Percentiles rank a stretch among this genome's conserved stretches.
phyloP scores from a whole-genome alignment of 257 asterid species.

The Nicotiana obtusifolia region DNA sequence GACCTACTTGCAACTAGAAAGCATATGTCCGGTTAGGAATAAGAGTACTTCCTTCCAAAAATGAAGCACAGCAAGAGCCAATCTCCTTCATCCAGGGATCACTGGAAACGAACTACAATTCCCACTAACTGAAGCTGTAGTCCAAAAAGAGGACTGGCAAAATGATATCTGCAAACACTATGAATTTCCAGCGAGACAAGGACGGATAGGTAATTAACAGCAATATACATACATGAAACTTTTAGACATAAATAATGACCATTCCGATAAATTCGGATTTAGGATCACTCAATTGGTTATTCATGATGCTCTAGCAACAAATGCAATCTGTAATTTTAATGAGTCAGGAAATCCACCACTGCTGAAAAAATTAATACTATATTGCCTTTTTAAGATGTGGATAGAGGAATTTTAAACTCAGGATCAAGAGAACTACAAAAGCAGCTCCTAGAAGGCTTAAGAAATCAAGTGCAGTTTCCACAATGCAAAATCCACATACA shows the following conservation, averaged over 20 bases:
- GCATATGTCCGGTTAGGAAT: background rate
- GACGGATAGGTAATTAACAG: background rate
- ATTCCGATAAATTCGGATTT: background rate
- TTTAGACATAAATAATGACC: background rate
- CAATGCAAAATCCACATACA: background rate
- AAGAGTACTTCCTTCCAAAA: constrained; percentile 10
- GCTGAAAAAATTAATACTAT: background rate
- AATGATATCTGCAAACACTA: constrained; percentile 6
- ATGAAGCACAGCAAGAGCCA: constrained; percentile 9
- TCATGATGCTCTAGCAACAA: background rate
- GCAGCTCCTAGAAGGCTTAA: background rate
- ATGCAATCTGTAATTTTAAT: background rate
- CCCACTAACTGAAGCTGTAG: constrained; percentile 5
- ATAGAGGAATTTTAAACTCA: background rate
- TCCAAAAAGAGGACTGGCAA: background rate
- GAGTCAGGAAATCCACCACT: background rate
- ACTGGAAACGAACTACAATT: background rate
- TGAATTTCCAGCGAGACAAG: constrained; percentile 8
- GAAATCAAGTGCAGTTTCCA: background rate
- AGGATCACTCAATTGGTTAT: background rate
- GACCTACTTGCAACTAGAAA: constrained; percentile 2
- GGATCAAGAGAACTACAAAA: background rate
- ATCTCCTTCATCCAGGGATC: constrained; percentile 2
- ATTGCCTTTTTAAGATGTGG: background rate
- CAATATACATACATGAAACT: background rate